phyloP scores from a whole-genome alignment of 345 rosid species.

The Eucalyptus regnans region DNA sequence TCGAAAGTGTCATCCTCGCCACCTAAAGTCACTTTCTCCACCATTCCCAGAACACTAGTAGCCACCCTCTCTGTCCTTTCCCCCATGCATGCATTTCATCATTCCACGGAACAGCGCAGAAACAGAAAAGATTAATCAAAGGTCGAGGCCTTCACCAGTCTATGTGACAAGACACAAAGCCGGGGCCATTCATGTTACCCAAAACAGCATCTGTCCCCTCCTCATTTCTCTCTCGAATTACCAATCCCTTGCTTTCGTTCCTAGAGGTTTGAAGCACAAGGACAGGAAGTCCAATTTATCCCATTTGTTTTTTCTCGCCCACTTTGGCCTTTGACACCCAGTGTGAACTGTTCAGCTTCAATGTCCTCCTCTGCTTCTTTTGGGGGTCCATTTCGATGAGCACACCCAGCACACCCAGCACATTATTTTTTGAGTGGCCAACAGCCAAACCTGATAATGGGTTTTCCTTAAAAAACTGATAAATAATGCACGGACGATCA shows the following conservation, averaged over 20 bases:
- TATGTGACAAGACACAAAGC: conserved; percentile 28
- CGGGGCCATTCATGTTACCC: conserved; percentile 1
- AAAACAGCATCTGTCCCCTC: conserved; percentile 14
- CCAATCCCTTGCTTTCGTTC: conserved; percentile 5
- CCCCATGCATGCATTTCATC: conserved; percentile 7
- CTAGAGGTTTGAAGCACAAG: conserved; percentile 20
- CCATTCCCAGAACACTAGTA: not conserved
- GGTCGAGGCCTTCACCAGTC: not conserved
- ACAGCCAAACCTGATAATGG: conserved; percentile 34
- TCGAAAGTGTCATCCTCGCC: conserved; percentile 2
- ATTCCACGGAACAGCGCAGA: conserved; percentile 1
- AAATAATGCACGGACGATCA: not conserved
- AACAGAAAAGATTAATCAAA: not conserved
- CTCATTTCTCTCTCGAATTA: not conserved
- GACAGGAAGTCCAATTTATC: not conserved
- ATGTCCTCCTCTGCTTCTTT: not conserved
- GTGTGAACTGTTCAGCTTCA: not conserved
- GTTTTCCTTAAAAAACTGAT: not conserved
- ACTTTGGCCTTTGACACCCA: not conserved
- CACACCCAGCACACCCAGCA: not conserved
- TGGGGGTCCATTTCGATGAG: not conserved
- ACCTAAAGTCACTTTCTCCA: not conserved
- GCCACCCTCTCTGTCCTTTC: not conserved
- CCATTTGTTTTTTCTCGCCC: conserved; percentile 4
- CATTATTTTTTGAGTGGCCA: conserved; percentile 33